A percentile compares a stretch with the other conserved stretches of the same genome.
phyloP scores from a whole-genome alignment of 140 eudicot genomes.

The Cichorium intybus region DNA sequence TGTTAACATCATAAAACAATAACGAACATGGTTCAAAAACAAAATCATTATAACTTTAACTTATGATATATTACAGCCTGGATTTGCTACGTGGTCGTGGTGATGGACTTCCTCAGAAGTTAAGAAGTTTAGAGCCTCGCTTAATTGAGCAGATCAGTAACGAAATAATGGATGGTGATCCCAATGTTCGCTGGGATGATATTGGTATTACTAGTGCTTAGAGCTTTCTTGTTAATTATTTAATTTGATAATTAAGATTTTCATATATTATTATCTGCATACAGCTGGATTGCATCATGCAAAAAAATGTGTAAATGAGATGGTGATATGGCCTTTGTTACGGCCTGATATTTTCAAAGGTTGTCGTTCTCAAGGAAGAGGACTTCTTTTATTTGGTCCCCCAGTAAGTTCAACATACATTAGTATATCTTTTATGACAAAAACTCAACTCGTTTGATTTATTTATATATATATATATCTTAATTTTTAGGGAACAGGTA shows the following conservation, averaged over 20 bases:
- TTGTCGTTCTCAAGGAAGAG: slow-evolving; percentile 92
- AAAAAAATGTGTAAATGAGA: slow-evolving; percentile 89
- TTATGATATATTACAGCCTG: slow-evolving; percentile 52
- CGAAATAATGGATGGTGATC: slow-evolving; percentile 96
- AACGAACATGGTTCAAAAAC: background rate
- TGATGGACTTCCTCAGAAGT: slow-evolving; percentile 94
- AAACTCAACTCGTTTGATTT: slow-evolving; percentile 1
- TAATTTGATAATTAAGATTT: slow-evolving; percentile 7
- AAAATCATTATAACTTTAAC: background rate
- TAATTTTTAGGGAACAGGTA: slow-evolving; percentile 99
- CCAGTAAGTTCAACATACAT: slow-evolving; percentile 64
- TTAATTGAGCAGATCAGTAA: slow-evolving; percentile 91
- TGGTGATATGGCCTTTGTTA: slow-evolving; percentile 93
- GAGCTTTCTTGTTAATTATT: background rate
- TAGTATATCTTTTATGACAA: background rate
- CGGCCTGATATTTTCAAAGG: slow-evolving; percentile 94
- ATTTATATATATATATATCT: slow-evolving; percentile 9
- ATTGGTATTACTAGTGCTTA: too few relatives aligned
- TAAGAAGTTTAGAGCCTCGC: slow-evolving; percentile 85
- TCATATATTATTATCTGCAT: slow-evolving; percentile 13
- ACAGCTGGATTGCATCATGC: slow-evolving; percentile 97
- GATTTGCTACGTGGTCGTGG: slow-evolving; percentile 92
- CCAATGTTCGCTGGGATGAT: slow-evolving; percentile 97
- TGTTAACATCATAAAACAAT: slow-evolving; percentile 15
- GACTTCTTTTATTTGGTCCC: slow-evolving; percentile 98